Evolutionary conservation across 2,329 filamentous ascomycete species (phyloP).

Genomic region (Penicillium brasilianum): DNA sequence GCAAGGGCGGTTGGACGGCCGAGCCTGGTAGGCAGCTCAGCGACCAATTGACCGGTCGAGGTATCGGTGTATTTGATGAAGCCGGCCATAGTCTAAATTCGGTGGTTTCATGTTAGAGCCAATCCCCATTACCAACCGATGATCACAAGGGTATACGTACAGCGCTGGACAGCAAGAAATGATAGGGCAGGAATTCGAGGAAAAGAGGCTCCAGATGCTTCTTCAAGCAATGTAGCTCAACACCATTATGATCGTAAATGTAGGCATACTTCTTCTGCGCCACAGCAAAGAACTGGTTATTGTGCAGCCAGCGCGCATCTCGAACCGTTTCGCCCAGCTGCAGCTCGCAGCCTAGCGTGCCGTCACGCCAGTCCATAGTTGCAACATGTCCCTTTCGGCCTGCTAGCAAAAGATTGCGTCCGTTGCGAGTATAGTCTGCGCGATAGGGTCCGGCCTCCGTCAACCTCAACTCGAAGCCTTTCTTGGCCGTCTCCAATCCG

Average conservation of each 20-base stretch:
- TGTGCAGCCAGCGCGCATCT: conserved; percentile 90
- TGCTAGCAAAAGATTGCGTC: conserved; percentile 80
- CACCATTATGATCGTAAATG: conserved; percentile 90
- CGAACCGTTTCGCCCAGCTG: conserved; percentile 89
- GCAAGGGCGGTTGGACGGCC: conserved; percentile 81
- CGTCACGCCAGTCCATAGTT: conserved; percentile 94
- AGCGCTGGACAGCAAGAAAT: conserved; percentile 88
- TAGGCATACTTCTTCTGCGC: conserved; percentile 97
- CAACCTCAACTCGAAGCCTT: conserved; percentile 87
- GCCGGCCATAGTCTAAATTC: conserved; percentile 70
- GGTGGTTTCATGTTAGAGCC: background rate
- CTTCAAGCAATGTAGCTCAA: conserved; percentile 88
- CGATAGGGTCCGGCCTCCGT: conserved; percentile 83
- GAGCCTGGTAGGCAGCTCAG: conserved; percentile 81
- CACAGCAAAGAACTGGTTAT: conserved; percentile 90
- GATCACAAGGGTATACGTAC: conserved; percentile 55
- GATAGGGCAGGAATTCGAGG: conserved; percentile 95
- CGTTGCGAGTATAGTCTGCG: conserved; percentile 88
- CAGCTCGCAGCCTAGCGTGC: conserved; percentile 87
- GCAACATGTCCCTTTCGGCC: conserved; percentile 94
- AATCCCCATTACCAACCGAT: background rate
- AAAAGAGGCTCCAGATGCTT: conserved; percentile 90
- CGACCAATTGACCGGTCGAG: conserved; percentile 86
- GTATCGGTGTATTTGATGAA: conserved; percentile 94
- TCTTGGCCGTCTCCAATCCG: conserved; percentile 83